Evolutionary conservation across 2,329 filamentous ascomycete species (phyloP), one percentile per base, ranked within the genome.

Genomic region (Alternaria alternata): DNA sequence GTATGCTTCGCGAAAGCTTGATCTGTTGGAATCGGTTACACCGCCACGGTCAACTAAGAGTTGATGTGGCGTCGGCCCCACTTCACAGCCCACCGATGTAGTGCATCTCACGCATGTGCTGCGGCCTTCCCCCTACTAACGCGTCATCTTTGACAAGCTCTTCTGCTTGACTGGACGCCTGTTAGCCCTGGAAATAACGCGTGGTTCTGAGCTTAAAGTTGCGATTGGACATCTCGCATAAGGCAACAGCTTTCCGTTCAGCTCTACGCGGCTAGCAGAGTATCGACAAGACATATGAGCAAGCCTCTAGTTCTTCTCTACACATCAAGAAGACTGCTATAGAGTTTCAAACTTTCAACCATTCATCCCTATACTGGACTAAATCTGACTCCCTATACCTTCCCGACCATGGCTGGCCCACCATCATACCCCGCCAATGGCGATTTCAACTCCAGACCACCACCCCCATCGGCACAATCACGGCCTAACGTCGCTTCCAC

Each of bases 331-430:
- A 18, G 34, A 6, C 20, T 39, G 14, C 16, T 26, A 16, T 20
- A 3, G 18, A 18, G 32, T 7, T 20, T 11, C 51, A 28, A 39
- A 9, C 0, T 18, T 20, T 38, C 39, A 20, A 8, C 22, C 12
- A 36, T 14, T 47, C 26, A 24, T 32, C 12, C 3, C 28, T 18
- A 18, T 4, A 26, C 30, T 18, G 46, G 38, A 18, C 16, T 18
- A 39, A 11, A 1, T 11, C 24, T 39, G 22, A 32, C 18, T 16
- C n/a, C 18, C 26, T 5, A 12, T 9, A 49, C 6, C 20, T 36
- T 34, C 20, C 30, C 30, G 1, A 64, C 12, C 46, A 76, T 76
- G 73, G 66, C 72, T 34, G 63, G 68, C n/a, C 66, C 59, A 32
- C 58, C 59, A 24, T 44, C 62, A 53, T 54, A 65, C 49, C 60